Evolutionary conservation across 306 rosid genomes (phyloP).

Genomic region (Sphenostylis stenocarpa): DNA sequence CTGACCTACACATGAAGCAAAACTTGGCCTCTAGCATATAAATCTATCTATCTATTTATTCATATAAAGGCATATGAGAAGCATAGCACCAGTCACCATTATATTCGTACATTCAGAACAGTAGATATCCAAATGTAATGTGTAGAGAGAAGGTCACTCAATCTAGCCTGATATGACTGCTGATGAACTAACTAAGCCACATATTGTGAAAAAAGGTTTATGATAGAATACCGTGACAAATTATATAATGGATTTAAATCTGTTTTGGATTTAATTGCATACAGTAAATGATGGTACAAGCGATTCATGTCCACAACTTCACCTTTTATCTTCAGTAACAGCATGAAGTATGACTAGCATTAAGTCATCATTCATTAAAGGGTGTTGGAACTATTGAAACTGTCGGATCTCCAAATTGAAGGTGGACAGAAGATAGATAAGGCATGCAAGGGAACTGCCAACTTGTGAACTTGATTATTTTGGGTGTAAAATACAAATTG

Average conservation of each 20-base stretch:
- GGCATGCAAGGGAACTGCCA: neutral
- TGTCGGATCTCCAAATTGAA: neutral
- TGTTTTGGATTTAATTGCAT: neutral
- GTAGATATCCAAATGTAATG: neutral
- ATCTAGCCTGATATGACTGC: neutral
- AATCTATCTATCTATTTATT: neutral
- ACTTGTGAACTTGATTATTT: neutral
- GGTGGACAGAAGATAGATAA: neutral
- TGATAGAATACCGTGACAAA: neutral
- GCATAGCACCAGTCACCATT: neutral
- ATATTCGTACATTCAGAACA: neutral
- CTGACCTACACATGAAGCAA: slow-evolving; percentile 57
- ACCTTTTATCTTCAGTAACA: neutral
- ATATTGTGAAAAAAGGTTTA: neutral
- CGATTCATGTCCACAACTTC: neutral
- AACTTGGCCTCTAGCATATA: neutral
- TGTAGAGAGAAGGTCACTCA: neutral
- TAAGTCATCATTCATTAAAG: neutral
- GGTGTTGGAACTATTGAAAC: neutral
- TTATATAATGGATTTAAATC: neutral
- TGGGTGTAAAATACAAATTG: neutral
- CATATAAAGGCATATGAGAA: neutral
- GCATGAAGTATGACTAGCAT: neutral
- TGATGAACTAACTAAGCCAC: neutral
- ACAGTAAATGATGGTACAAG: neutral